A percentile compares a stretch with the other conserved stretches of the same genome.
Conservation (phyloP, 208 protist species). For the Polymyxa betae region DNA sequence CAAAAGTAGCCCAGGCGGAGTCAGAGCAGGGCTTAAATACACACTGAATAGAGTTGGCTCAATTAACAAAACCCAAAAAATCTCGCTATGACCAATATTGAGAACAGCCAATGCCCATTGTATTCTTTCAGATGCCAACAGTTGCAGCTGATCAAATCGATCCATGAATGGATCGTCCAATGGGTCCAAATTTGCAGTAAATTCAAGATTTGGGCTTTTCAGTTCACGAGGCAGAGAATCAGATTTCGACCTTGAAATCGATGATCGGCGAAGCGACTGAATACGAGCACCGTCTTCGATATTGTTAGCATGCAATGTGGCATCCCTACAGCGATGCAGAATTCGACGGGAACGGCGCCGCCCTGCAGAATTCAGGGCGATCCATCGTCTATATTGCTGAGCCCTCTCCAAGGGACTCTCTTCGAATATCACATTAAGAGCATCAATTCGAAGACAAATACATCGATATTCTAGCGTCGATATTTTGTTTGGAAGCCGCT, state of each 20-base stretch:
- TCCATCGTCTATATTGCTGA: neutral
- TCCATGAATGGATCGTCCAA: conserved; percentile 40
- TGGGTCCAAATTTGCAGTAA: neutral
- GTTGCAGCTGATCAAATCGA: conserved; percentile 18
- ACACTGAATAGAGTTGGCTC: neutral
- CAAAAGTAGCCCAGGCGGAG: too few relatives aligned
- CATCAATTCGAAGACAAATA: neutral
- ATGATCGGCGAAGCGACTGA: neutral
- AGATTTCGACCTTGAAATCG: neutral
- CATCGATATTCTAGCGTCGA: neutral
- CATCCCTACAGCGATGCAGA: neutral
- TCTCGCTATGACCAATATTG: neutral
- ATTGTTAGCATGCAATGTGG: neutral
- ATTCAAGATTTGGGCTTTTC: neutral
- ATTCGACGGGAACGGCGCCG: neutral
- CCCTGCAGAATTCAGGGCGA: neutral
- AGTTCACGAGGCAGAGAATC: neutral
- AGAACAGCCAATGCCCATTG: neutral
- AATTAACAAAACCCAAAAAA: neutral
- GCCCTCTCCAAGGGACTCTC: neutral
- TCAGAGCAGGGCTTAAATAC: too few relatives aligned
- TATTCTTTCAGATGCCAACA: neutral
- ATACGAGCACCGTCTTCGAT: neutral
- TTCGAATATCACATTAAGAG: neutral
- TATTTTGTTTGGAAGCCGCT: neutral